Conservation (phyloP, 1,284 basidiomycete species). For the Trichosporon inkin region DNA sequence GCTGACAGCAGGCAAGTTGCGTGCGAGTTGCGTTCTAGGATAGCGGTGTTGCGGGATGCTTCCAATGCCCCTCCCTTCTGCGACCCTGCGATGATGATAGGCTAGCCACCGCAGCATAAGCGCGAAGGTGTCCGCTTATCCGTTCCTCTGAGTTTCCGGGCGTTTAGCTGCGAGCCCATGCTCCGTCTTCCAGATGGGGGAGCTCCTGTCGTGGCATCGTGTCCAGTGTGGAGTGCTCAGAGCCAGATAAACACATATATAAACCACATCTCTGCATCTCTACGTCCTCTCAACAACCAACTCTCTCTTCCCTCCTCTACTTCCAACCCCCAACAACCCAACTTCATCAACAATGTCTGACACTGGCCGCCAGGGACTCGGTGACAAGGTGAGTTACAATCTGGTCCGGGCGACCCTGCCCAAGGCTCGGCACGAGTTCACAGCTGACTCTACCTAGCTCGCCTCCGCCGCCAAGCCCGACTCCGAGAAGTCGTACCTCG, state of each 20-base stretch:
- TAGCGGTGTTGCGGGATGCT: no score
- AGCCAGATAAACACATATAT: slow-evolving; percentile 2
- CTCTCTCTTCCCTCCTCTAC: slow-evolving; percentile 6
- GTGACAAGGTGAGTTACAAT: slow-evolving; percentile 37
- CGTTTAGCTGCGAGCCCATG: no score
- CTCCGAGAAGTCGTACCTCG: slow-evolving; percentile 46
- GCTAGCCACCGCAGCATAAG: no score
- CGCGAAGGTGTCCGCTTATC: no score
- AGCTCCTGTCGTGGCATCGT: background rate
- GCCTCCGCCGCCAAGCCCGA: slow-evolving; percentile 44
- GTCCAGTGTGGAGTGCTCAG: background rate
- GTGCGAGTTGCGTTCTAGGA: no score
- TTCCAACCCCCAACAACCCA: slow-evolving; percentile 9
- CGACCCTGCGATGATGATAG: no score
- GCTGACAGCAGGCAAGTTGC: no score
- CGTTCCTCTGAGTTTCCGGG: no score
- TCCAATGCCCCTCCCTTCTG: no score
- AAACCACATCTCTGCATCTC: background rate
- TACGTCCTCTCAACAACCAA: background rate
- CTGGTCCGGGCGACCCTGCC: background rate
- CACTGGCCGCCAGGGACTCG: slow-evolving; percentile 40
- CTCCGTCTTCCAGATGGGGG: no score
- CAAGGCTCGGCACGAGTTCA: no score
- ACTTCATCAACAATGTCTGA: slow-evolving; percentile 19
- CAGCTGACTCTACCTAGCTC: slow-evolving; percentile 17